These are phyloP conservation scores for Elaeis guineensis DNA, from an alignment of 176 grass and related monocot genomes.

Conservation along the genomic window DNA sequence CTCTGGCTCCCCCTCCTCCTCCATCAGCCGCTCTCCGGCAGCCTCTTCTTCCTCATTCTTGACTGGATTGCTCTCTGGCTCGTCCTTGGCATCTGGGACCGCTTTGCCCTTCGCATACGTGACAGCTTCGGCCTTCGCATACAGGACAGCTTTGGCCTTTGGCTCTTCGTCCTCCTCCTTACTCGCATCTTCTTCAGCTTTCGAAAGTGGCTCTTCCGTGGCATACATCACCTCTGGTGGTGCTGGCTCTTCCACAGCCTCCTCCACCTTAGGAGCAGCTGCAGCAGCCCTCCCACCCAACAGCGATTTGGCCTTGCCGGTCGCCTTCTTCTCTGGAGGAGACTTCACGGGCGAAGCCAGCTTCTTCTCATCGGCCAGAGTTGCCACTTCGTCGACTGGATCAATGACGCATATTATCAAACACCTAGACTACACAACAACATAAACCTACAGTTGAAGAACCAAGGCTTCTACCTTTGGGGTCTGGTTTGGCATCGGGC, in stretches of 20 bases:
- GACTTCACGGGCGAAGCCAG: not conserved
- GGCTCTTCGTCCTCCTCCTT: slow-evolving; percentile 6
- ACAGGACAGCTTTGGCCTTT: not conserved
- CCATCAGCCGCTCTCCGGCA: not conserved
- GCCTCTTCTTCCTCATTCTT: slow-evolving; percentile 13
- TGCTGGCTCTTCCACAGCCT: not conserved
- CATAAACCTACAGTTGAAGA: not conserved
- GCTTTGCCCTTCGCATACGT: not conserved
- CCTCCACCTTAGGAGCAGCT: not conserved
- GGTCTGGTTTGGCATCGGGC: not conserved
- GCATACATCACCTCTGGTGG: not conserved
- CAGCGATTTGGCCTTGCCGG: not conserved
- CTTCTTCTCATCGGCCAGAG: slow-evolving; percentile 5
- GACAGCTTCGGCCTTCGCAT: not conserved
- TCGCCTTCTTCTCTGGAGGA: not conserved
- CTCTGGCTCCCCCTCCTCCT: slow-evolving; percentile 12
- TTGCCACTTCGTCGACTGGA: slow-evolving; percentile 1
- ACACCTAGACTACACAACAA: not conserved
- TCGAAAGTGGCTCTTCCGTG: not conserved
- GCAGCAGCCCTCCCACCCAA: not conserved
- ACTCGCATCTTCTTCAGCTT: not conserved
- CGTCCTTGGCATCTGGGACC: not conserved
- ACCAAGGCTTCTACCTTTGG: not conserved
- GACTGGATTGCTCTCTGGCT: not conserved
- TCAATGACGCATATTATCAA: slow-evolving; percentile 8